Evolutionary conservation across 441 rosid genomes (phyloP), one percentile per base, ranked within the genome.

Genomic region (Raphanus hybrid): DNA sequence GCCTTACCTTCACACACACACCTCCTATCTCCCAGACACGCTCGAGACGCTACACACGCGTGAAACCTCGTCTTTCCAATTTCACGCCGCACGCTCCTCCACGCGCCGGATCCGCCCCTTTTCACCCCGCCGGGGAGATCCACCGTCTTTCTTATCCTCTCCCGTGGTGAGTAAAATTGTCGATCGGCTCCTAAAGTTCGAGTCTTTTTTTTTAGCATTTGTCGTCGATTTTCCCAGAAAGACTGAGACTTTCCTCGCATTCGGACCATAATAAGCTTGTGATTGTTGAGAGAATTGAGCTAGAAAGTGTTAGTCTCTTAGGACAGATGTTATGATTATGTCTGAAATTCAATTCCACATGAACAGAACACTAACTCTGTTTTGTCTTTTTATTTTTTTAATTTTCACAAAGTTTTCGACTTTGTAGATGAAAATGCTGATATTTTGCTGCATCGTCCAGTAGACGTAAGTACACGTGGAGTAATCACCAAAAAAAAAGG

Each of bases 11-110:
- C 82, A 74, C 85, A 75, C 90, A 76, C 90, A 63, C 64, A 65
- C 82, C 74, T 80, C 71, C 82, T 76, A 54, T 75, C 89, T 84
- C 86, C 87, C 78, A 85, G 77, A 78, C 95, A 90, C 91, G 94
- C 82, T 86, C 83, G 90, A 75, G 65, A 27, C 76, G 54, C 64
- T 37, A 48, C 97, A 78, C 95, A 90, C 97, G 92, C 84, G 92
- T 83, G 94, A 86, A 78, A 18, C 86, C 86, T 87, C 86, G 35
- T 80, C 82, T 41, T 69, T 59, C 81, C 73, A 59, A 12, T 73
- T 45, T 71, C 77, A 67, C 77, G 35, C 74, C 18, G 45, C 79
- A 69, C 76, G 73, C 75, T 77, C 73, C 71, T 71, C 73, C 92
- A 82, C 96, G 86, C 94, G 90, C 89, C 82, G 77, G 86, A 66